Percentiles rank a stretch among this genome's conserved stretches.
Conservation (phyloP, 2,329 filamentous ascomycete species). For the Dissoconium aciculare region DNA sequence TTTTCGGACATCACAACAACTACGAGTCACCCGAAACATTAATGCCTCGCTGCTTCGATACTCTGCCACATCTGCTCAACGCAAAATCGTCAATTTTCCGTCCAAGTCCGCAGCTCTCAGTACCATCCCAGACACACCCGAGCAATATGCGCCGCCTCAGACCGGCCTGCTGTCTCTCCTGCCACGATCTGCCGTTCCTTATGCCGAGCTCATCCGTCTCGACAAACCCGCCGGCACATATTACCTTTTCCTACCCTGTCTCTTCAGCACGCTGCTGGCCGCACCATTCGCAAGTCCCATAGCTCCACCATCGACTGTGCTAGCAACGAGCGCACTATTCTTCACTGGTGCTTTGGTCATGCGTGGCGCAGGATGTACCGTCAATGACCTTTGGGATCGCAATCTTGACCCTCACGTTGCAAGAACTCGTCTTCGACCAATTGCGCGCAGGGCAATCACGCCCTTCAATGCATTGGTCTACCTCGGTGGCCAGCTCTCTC, state of each 20-base stretch:
- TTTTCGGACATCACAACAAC: too few species aligned
- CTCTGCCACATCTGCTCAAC: slow-evolving; percentile 1
- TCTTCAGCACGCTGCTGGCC: slow-evolving; percentile 71
- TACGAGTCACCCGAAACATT: too few species aligned
- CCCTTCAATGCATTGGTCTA: slow-evolving; percentile 58
- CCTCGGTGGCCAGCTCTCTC: slow-evolving; percentile 57
- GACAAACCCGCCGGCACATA: slow-evolving; percentile 71
- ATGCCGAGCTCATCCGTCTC: slow-evolving; percentile 65
- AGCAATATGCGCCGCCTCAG: slow-evolving; percentile 49
- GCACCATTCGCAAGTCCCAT: slow-evolving; percentile 53
- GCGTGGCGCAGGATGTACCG: slow-evolving; percentile 74
- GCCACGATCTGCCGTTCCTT: slow-evolving; percentile 58
- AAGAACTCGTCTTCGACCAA: slow-evolving; percentile 62
- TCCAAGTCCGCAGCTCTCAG: too few species aligned
- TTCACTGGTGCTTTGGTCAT: slow-evolving; percentile 65
- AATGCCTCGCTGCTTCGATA: background rate
- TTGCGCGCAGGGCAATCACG: slow-evolving; percentile 63
- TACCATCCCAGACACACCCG: too few species aligned
- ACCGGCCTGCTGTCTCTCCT: slow-evolving; percentile 56
- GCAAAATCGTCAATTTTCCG: too few species aligned
- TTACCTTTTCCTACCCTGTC: slow-evolving; percentile 73
- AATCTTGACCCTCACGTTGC: slow-evolving; percentile 70
- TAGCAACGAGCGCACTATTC: slow-evolving; percentile 54
- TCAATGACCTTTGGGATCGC: slow-evolving; percentile 84
- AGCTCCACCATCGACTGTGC: slow-evolving; percentile 43